Evolutionary conservation across 2,329 filamentous ascomycete genomes (phyloP), one percentile per base, ranked within the genome.

Genomic region (Aspergillus ochraceoroseus): DNA sequence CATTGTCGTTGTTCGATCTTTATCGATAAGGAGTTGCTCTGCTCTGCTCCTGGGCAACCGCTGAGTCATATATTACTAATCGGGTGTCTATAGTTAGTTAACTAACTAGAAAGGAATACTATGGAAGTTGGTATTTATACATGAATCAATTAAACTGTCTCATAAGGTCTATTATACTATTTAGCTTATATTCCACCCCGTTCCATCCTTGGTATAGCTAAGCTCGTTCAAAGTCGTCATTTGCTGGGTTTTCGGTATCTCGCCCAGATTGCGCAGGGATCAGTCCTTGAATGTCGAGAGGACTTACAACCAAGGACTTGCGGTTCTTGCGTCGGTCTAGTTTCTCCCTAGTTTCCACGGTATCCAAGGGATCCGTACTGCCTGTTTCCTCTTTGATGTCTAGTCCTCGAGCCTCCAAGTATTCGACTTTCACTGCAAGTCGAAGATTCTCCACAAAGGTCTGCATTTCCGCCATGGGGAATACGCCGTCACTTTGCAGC

Each of bases 261-360:
- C 55, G 54, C 29, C 55, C 44, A 26, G 58, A 51, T 35, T 61
- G 58, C n/a, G 52, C 51, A 11, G 61, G 54, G 44, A 53, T 62
- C 31, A 78, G 53, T 47, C 73, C 72, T 20, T 74, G 73, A 17
- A 72, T 73, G 58, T 79, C 78, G 28, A 80, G 62, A 32, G 68
- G 67, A 9, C 67, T 32, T 64, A 62, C 33, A 64, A 77, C 71
- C 20, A 77, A 61, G 48, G 80, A 83, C 43, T 71, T 70, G 43
- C 79, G 70, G 52, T 76, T 73, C 38, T 67, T 68, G 17, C 72
- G 68, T 33, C 67, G 62, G 34, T 76, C 74, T 14, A 82, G 64
- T 13, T 75, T 71, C 57, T 82, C 77, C 45, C 73, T 79, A 43
- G 56, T 66, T 41, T 68, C 65, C 42, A 67, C 65, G 2, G 63